Evolutionary conservation across 139 green algal species (phyloP), one percentile per base, ranked within the genome.

Genomic region (Yamagishiella unicocca): DNA sequence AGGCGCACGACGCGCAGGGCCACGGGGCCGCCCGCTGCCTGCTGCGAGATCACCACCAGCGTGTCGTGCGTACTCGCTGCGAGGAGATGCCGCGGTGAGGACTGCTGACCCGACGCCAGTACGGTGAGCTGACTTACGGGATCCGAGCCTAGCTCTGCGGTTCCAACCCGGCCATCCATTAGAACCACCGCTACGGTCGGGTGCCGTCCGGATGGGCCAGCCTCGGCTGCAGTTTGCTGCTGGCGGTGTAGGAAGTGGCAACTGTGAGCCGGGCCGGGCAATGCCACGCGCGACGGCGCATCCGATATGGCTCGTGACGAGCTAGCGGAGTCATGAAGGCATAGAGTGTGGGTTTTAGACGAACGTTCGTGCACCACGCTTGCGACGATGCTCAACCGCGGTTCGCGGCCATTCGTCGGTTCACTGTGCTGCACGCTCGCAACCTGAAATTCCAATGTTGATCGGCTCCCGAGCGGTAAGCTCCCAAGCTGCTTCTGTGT

Each of bases 401-500:
- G 70, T 38, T 35, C 5, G 21, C 54, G 17, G 29, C 22, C n/a
- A 27, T 77, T 25, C 8, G n/a, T 19, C 14, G 25, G 67, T 33
- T 38, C 62, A 14, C 37, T 75, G 45, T 53, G 45, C n/a, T 77
- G 80, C 42, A 67, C 64, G 33, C 80, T 67, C 8, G 82, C 67
- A 1, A 55, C 55, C 33, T 80, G 67, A 25, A 87, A 80, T 46
- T 87, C 50, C 12, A 87, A 27, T 7, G 3, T 31, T 6, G 80
- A 35, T 6, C 67, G 82, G 31, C 58, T 71, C 1, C 67, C 67
- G 10, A 87, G 50, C 35, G 66, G 22, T 58, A 68, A 24, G 46
- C 82, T 87, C 1, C 25, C 50, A 40, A 72, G 33, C 58, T 75
- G 67, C n/a, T 27, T 80, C 82, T 87, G 66, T n/a, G n/a, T n/a